phyloP scores from a whole-genome alignment of 768 basidiomycete species.

The Kwoniella heveanensis region DNA sequence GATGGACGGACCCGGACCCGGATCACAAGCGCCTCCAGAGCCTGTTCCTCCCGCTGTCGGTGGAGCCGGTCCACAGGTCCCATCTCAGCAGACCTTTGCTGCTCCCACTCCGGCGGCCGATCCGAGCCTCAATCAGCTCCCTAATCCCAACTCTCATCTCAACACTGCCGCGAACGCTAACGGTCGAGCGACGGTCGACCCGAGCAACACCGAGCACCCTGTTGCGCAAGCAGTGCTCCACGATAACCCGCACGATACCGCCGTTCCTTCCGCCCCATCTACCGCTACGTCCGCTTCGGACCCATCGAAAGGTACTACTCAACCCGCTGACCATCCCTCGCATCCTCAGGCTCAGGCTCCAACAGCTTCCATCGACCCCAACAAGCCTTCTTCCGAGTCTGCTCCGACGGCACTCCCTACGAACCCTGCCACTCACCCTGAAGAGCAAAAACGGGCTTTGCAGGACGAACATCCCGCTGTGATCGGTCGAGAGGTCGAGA shows the following conservation, averaged over 20 bases:
- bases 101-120: neutral
- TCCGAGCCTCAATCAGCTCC: neutral
- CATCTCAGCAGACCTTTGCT: neutral
- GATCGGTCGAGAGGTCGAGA: conserved; percentile 55
- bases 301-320: conserved; percentile 13
- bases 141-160: neutral
- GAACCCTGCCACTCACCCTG: conserved; percentile 49
- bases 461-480: conserved; percentile 50
- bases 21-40: no score
- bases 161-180: neutral
- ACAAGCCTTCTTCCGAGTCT: conserved; percentile 37
- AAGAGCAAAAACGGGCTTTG: conserved; percentile 49
- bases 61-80: neutral
- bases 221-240: conserved; percentile 11
- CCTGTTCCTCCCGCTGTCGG: neutral
- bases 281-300: conserved; percentile 10
- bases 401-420: conserved; percentile 54
- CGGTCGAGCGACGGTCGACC: conserved; percentile 7
- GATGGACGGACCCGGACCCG: neutral
- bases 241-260: conserved; percentile 13
- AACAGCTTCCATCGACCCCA: conserved; percentile 44
- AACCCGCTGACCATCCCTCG: conserved; percentile 15
- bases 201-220: conserved; percentile 14
- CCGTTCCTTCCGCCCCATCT: conserved; percentile 19
- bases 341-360: conserved; percentile 33